Conservation (phyloP, 345 rosid genomes). For the Iberis pinnata region DNA sequence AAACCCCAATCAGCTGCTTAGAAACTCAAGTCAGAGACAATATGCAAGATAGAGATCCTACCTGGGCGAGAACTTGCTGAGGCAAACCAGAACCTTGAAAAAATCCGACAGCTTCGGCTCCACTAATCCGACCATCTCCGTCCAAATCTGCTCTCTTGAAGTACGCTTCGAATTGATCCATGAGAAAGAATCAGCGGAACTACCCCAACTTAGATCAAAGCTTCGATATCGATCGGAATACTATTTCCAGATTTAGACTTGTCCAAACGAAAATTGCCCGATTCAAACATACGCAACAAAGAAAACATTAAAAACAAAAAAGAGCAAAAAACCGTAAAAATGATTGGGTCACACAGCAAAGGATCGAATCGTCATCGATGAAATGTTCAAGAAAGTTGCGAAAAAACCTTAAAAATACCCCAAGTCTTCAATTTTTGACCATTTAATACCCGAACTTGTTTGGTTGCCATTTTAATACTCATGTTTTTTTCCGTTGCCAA, state of each 20-base stretch:
- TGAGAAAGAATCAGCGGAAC: conserved; percentile 24
- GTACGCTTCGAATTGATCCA: conserved; percentile 78
- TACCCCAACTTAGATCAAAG: conserved; percentile 13
- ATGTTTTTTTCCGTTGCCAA: too few species aligned
- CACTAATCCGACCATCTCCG: conserved; percentile 90
- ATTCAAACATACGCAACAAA: conserved; percentile 18
- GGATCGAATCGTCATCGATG: conserved; percentile 1
- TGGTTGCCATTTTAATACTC: too few species aligned
- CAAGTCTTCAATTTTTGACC: too few species aligned
- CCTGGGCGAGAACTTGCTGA: conserved; percentile 91
- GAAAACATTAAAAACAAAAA: background rate
- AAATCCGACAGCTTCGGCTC: conserved; percentile 82
- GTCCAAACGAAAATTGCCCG: conserved; percentile 16
- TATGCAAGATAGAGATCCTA: conserved; percentile 29
- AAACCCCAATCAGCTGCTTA: conserved; percentile 4
- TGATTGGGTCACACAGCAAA: conserved; percentile 14
- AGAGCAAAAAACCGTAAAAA: background rate
- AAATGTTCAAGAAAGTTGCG: too few species aligned
- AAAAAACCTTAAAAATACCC: too few species aligned
- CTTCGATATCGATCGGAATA: conserved; percentile 23
- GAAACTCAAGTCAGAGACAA: background rate
- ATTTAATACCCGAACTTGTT: too few species aligned
- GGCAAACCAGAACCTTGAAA: conserved; percentile 88
- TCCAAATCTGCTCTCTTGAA: conserved; percentile 93
- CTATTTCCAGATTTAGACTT: conserved; percentile 20